These are phyloP conservation scores for Athelia sp. DNA, from an alignment of 1,284 basidiomycete genomes.

Conservation along the genomic window DNA sequence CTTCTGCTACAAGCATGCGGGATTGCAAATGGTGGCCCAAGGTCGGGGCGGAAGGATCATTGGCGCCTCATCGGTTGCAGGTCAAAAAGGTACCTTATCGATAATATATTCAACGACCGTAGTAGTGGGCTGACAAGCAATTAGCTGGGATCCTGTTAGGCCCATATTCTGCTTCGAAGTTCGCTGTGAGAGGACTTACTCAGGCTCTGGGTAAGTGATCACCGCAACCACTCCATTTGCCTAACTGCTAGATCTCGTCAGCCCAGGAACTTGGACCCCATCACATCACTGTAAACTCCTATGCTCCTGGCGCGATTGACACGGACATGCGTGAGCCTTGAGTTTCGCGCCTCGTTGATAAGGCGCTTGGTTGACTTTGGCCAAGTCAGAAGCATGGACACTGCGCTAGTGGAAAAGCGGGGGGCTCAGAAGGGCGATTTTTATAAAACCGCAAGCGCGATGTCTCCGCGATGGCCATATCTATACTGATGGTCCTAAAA, in stretches of 20 bases:
- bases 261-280: slow-evolving; percentile 21
- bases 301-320: slow-evolving; percentile 20
- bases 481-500: no score
- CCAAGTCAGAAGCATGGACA: neutral
- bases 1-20: slow-evolving; percentile 23
- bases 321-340: slow-evolving; percentile 7
- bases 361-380: neutral
- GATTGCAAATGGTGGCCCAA: slow-evolving; percentile 23
- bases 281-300: slow-evolving; percentile 27
- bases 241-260: slow-evolving; percentile 6
- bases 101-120: no score
- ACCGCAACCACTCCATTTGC: neutral
- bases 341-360: neutral
- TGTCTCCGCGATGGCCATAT: no score
- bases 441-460: neutral
- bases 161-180: slow-evolving; percentile 14
- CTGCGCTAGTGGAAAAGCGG: neutral
- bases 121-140: neutral
- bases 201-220: slow-evolving; percentile 11
- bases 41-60: slow-evolving; percentile 32
- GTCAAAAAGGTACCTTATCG: slow-evolving; percentile 31
- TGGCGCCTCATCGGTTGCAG: slow-evolving; percentile 28
- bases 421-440: neutral
- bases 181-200: slow-evolving; percentile 15
- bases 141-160: neutral